Conservation (phyloP, 2,329 filamentous ascomycete genomes). For the Annulohypoxylon truncatum region DNA sequence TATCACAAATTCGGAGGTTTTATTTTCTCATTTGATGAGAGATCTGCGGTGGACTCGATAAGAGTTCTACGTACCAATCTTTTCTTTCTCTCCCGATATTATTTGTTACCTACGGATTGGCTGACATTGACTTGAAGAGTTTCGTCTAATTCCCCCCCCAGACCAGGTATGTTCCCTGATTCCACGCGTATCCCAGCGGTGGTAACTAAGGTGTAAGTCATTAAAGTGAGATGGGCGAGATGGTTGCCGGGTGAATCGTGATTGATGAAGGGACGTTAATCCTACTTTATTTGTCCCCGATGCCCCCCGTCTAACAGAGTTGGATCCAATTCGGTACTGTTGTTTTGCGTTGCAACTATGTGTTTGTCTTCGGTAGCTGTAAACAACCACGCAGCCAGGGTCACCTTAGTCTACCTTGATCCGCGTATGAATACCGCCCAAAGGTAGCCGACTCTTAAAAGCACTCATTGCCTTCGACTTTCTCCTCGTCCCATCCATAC, state of each 20-base stretch:
- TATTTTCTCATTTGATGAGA: slow-evolving; percentile 32
- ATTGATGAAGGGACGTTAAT: slow-evolving; percentile 31
- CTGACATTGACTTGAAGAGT: slow-evolving; percentile 23
- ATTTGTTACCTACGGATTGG: slow-evolving; percentile 7
- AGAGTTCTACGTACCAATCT: not conserved
- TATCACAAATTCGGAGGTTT: slow-evolving; percentile 24
- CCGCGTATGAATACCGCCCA: slow-evolving; percentile 12
- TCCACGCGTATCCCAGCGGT: slow-evolving; percentile 10
- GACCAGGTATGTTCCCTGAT: slow-evolving; percentile 27
- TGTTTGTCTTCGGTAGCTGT: slow-evolving; percentile 15
- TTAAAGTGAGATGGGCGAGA: slow-evolving; percentile 22
- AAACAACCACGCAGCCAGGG: slow-evolving; percentile 32
- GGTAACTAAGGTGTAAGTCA: slow-evolving; percentile 19
- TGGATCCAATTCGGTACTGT: slow-evolving; percentile 25
- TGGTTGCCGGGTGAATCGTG: slow-evolving; percentile 39
- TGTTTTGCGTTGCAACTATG: slow-evolving; percentile 25
- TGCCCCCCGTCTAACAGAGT: slow-evolving; percentile 21
- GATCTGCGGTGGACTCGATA: slow-evolving; percentile 26
- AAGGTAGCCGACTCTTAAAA: slow-evolving; percentile 12
- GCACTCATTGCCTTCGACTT: slow-evolving; percentile 8
- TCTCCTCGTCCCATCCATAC: not conserved
- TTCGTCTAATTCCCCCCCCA: slow-evolving; percentile 24
- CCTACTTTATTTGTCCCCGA: slow-evolving; percentile 26
- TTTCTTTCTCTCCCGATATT: slow-evolving; percentile 7
- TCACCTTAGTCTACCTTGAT: slow-evolving; percentile 18